Conservation (phyloP, 345 rosid species). For the Camelina sativa region DNA sequence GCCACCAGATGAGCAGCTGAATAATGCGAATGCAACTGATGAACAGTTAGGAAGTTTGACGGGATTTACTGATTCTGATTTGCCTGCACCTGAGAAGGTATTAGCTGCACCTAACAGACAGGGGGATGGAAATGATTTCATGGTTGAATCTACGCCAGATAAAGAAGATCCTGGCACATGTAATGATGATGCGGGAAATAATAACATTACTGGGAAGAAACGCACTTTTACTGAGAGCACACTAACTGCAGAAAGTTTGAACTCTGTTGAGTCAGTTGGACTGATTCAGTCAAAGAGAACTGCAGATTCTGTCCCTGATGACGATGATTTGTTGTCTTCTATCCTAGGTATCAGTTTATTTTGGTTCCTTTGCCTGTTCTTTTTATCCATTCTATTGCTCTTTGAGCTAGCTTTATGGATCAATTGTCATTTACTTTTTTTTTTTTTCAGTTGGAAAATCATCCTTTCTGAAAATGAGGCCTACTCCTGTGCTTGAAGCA, state of each 20-base stretch:
- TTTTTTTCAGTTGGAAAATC: conserved; percentile 77
- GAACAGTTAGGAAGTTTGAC: conserved; percentile 49
- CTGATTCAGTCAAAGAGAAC: conserved; percentile 60
- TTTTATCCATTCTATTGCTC: conserved; percentile 10
- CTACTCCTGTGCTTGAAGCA: conserved; percentile 67
- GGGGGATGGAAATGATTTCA: conserved; percentile 56
- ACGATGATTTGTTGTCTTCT: conserved; percentile 91
- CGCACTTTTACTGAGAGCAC: conserved; percentile 81
- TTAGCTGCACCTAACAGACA: conserved; percentile 59
- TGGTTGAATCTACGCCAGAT: conserved; percentile 66
- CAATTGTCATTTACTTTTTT: conserved; percentile 15
- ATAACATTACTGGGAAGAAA: conserved; percentile 66
- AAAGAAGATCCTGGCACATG: conserved; percentile 53
- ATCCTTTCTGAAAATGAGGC: conserved; percentile 78
- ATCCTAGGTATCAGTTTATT: conserved; percentile 70
- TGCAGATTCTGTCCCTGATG: conserved; percentile 80
- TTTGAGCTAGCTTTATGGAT: conserved; percentile 25
- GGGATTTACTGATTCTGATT: conserved; percentile 47
- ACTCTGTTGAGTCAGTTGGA: conserved; percentile 73
- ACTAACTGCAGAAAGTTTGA: conserved; percentile 62
- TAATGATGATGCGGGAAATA: conserved; percentile 50
- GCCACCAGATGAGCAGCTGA: conserved; percentile 47
- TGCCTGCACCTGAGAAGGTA: conserved; percentile 80
- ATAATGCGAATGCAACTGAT: conserved; percentile 43
- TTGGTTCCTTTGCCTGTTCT: conserved; percentile 5